Base-by-base conservation (phyloP, 768 basidiomycete genomes). In the Lactifluus piperatus region DNA sequence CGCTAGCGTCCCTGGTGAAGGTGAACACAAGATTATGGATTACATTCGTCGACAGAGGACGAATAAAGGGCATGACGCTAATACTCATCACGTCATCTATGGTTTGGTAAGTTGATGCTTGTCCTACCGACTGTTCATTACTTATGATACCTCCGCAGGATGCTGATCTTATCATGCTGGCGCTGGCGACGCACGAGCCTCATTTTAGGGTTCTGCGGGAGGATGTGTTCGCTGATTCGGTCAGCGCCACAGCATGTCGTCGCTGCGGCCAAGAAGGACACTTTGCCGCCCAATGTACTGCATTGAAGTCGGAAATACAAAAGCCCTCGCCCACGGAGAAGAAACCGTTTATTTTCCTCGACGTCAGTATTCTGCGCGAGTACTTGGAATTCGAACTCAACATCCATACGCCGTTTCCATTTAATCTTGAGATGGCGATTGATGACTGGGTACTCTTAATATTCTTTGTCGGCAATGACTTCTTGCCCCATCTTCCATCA, bases 1-100 rank as follows among this genome's bases (percentile, higher is more conserved):
- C 65, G 91, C 97, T 2, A 85, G 88, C 56, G 97, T 98, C 13
- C 95, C 97, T 1, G 97, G 97, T 65, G 97, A 99, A 73, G 97
- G 97, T 70, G 97, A 99, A 71, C 97, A 99, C 73, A 99, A 99
- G 76, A 97, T 99, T 63, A 97, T 99, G 94, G 97, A 98, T 70
- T 98, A 82, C 71, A 95, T 99, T 64, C 79, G 97, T 56, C 80
- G 94, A 34, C 94, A 97, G 67, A 81, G 97, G 52, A 77, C 80
- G 51, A 90, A 94, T 68, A 81, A 81, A 24, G 88, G 85, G n/a
- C 86, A 98, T 73, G 86, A 99, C 71, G 86, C 95, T 20, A 98
- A 99, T 69, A 97, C 94, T 3, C 79, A 79, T 34, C 97, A 99
- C 70, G 95, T 98, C 56, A 98, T 99, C 62, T 99, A 98, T 74